Evolutionary conservation across 306 rosid genomes (phyloP), one percentile per base, ranked within the genome.

Genomic region (Fagus sylvatica): DNA sequence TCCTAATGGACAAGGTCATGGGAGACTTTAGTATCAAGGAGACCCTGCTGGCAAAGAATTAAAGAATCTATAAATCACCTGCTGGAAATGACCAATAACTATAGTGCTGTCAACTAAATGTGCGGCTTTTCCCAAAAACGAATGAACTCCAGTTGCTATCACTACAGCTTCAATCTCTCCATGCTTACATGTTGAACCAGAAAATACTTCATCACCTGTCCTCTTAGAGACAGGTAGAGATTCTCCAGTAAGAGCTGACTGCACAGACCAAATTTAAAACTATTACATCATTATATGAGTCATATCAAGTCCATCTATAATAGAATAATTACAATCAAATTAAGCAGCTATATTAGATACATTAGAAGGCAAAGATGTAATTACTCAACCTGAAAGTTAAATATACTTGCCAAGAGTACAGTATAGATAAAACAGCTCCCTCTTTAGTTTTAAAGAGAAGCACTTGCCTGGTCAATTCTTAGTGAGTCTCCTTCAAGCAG

Each of bases 161-260:
- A 90, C 97, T 49, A 93, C 90, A 16, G 97, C 93, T 81, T 93
- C 97, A 78, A 93, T 87, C 83, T 93, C 96, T 87, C 97, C 97
- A 0, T 83, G 93, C 87, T 93, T 93, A 78, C 97, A 93, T 39
- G 97, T 90, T 53, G 97, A 93, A 49, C 97, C 97, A 36, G 96
- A 89, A 75, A 76, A 93, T 10, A 93, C 94, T 81, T 86, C 90
- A 28, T 93, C 93, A 9, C 96, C 97, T 36, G 89, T 87, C 84
- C 53, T 90, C 87, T 88, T 93, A 22, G 96, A 90, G 73, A 93
- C 96, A 36, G 97, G 88, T 66, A 93, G 70, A 69, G 97, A 93
- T 82, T 93, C 97, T 80, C 97, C 97, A 3, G 97, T 93, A 72
- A 93, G 97, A 73, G 97, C 89, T 3, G 97, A 93, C 97, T 93